Evolutionary conservation across 140 eudicot species (phyloP).

Genomic region (Oenanthe javanica): DNA sequence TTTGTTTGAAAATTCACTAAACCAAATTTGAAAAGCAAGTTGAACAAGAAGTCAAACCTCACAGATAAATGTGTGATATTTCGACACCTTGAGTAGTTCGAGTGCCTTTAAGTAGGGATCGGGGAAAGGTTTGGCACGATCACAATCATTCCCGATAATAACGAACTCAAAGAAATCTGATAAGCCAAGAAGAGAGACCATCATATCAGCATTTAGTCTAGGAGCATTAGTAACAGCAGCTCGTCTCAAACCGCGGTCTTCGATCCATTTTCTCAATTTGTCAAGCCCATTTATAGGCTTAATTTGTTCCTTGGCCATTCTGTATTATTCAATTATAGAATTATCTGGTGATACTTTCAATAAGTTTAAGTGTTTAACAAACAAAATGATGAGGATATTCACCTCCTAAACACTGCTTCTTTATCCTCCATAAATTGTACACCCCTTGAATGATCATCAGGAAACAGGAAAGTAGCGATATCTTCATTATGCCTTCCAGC

Average conservation of each 20-base stretch:
- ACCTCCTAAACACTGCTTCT: constrained; percentile 73
- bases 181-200: constrained; percentile 80
- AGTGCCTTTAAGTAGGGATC: constrained; percentile 86
- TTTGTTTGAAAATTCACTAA: background rate
- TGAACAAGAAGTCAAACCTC: constrained; percentile 46
- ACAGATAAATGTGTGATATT: constrained; percentile 74
- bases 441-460: constrained; percentile 59
- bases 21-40: background rate
- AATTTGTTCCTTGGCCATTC: constrained; percentile 70
- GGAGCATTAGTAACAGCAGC: constrained; percentile 98
- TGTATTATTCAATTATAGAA: constrained; percentile 22
- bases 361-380: background rate
- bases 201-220: constrained; percentile 68
- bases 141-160: constrained; percentile 79
- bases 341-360: background rate
- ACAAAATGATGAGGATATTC: background rate
- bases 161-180: constrained; percentile 77
- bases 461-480: constrained; percentile 57
- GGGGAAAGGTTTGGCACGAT: constrained; percentile 82
- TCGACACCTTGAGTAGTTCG: constrained; percentile 71
- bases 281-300: constrained; percentile 71
- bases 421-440: constrained; percentile 53
- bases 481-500: constrained; percentile 78
- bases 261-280: constrained; percentile 74
- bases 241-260: constrained; percentile 84